Conservation (phyloP, 371 early-diverging fungal species). For the Rhizopus sp. region DNA sequence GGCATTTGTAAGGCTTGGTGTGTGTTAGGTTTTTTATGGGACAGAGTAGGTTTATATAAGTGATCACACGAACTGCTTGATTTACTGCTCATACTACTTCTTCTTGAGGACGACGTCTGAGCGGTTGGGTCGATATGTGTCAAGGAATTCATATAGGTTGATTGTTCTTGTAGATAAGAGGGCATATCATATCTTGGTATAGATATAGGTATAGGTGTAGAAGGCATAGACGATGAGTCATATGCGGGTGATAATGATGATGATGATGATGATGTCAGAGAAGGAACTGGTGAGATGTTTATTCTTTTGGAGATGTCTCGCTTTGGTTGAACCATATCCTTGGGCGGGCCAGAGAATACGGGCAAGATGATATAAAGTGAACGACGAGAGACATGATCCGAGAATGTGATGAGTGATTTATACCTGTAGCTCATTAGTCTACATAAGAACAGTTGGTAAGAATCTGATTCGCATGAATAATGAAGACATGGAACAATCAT, state of each 20-base stretch:
- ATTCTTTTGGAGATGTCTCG: neutral
- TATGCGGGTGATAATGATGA: neutral
- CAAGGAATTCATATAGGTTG: neutral
- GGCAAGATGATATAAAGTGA: conserved; percentile 10
- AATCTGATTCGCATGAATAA: conserved; percentile 30
- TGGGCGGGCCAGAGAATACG: conserved; percentile 15
- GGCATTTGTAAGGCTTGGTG: conserved; percentile 22
- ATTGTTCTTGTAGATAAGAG: neutral
- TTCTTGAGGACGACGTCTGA: neutral
- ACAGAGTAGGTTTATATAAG: neutral
- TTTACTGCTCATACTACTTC: neutral
- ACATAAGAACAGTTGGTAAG: conserved; percentile 38
- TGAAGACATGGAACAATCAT: conserved; percentile 36
- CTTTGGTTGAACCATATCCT: conserved; percentile 7
- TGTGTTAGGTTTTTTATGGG: neutral
- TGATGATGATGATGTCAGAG: neutral
- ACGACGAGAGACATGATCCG: neutral
- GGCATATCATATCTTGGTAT: neutral
- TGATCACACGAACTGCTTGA: too few relatives aligned
- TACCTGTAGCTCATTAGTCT: conserved; percentile 27
- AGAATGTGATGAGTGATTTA: conserved; percentile 13
- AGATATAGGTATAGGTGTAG: neutral
- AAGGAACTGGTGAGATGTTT: neutral
- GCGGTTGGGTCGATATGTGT: too few relatives aligned
- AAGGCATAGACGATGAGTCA: too few relatives aligned